Percentiles rank a stretch among this genome's conserved stretches.
These are phyloP conservation scores for Solanum paucissectum DNA, from an alignment of 257 asterid genomes.

Conservation along the genomic window DNA sequence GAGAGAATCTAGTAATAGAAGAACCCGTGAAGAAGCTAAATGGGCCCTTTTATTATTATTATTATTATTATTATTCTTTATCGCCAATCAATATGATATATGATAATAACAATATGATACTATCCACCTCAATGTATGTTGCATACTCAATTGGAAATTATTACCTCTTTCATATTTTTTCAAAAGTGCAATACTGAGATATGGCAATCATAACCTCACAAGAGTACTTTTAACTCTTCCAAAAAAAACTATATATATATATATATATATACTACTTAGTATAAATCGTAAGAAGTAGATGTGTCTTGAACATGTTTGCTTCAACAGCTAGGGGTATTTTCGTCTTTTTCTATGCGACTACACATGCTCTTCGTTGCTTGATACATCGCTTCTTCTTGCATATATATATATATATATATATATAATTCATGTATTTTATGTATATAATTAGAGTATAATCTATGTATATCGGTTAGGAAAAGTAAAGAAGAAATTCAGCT, in stretches of 20 bases:
- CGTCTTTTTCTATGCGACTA: too few species aligned
- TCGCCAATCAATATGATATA: neutral
- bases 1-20: slow-evolving; percentile 18
- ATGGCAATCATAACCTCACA: neutral
- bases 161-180: neutral
- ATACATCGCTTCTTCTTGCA: too few species aligned
- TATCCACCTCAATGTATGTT: neutral
- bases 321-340: too few species aligned
- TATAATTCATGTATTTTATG: neutral
- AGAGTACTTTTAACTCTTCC: neutral
- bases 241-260: neutral
- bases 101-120: neutral
- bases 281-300: too few species aligned
- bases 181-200: neutral
- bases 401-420: too few species aligned
- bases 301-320: neutral
- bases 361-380: too few species aligned
- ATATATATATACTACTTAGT: too few species aligned
- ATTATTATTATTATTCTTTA: neutral
- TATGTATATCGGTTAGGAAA: neutral
- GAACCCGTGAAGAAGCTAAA: slow-evolving; percentile 17
- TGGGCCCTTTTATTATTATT: slow-evolving; percentile 5
- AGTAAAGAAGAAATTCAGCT: neutral
- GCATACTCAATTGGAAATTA: neutral
- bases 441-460: neutral